A percentile compares a stretch with the other conserved stretches of the same genome.
Conservation (phyloP, 495 filamentous ascomycete genomes). For the Aspergillus affinis region DNA sequence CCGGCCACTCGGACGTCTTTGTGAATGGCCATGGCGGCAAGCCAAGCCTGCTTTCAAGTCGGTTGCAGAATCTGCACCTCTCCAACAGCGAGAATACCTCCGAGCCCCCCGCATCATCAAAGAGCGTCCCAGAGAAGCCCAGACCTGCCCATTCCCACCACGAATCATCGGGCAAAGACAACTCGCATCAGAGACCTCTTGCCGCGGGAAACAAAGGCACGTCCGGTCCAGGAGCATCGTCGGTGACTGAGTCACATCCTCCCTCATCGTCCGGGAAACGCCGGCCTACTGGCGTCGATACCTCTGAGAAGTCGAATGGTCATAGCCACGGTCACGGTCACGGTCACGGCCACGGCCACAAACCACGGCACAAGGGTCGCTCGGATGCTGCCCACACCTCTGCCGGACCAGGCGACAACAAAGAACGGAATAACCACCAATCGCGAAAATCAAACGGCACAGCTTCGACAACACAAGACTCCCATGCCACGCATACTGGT, state of each 20-base stretch:
- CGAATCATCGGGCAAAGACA: slow-evolving; percentile 27
- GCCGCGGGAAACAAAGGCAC: slow-evolving; percentile 34
- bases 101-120: slow-evolving; percentile 18
- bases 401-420: slow-evolving; percentile 24
- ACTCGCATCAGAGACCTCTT: slow-evolving; percentile 31
- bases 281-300: slow-evolving; percentile 34
- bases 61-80: slow-evolving; percentile 40
- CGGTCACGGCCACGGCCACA: slow-evolving; percentile 21
- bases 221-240: slow-evolving; percentile 15
- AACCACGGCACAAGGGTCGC: slow-evolving; percentile 33
- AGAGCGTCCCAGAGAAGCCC: slow-evolving; percentile 32
- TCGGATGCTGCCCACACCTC: slow-evolving; percentile 31
- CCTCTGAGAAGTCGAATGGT: slow-evolving; percentile 35
- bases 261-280: slow-evolving; percentile 30
- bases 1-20: slow-evolving; percentile 7
- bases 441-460: slow-evolving; percentile 37
- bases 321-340: slow-evolving; percentile 16
- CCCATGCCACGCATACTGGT: slow-evolving; percentile 26
- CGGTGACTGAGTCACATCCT: slow-evolving; percentile 23
- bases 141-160: slow-evolving; percentile 24
- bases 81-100: slow-evolving; percentile 37
- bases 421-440: slow-evolving; percentile 32
- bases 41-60: slow-evolving; percentile 37
- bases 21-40: slow-evolving; percentile 25
- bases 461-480: slow-evolving; percentile 23